A percentile compares a stretch with the other conserved stretches of the same genome.
Conservation (phyloP, 2,329 filamentous ascomycete species). For the Aspergillus sp. region DNA sequence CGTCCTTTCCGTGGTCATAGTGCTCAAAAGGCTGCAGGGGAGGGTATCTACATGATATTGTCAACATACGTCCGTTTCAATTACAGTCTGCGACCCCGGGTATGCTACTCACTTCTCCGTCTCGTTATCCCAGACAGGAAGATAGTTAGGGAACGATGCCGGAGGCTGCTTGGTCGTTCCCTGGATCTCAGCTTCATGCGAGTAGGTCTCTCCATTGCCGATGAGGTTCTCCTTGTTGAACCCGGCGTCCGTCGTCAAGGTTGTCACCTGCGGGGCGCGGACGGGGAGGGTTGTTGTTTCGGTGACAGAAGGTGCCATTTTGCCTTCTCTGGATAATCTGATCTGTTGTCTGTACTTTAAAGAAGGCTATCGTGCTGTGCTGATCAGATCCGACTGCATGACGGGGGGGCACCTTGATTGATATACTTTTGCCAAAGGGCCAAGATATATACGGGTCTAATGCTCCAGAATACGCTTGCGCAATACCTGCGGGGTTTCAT, state of each 20-base stretch:
- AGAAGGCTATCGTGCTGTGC: neutral
- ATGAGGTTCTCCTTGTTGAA: constrained; percentile 31
- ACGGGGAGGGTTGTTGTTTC: constrained; percentile 19
- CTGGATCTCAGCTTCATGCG: constrained; percentile 46
- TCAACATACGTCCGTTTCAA: neutral
- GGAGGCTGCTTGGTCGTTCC: constrained; percentile 47
- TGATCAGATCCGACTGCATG: neutral
- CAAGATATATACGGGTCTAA: neutral
- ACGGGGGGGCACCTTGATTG: neutral
- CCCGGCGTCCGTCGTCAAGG: constrained; percentile 23
- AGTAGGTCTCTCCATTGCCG: constrained; percentile 24
- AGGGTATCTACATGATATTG: constrained; percentile 37
- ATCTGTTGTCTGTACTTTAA: no score
- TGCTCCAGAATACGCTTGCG: constrained; percentile 7
- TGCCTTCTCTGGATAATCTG: neutral
- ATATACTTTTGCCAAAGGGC: constrained; percentile 4
- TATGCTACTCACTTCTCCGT: constrained; percentile 25
- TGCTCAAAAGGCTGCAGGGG: constrained; percentile 63
- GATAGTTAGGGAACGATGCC: constrained; percentile 62
- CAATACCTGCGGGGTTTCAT: constrained; percentile 18
- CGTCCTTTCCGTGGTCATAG: constrained; percentile 67
- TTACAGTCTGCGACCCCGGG: neutral
- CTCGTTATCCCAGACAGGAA: constrained; percentile 61
- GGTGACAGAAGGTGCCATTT: constrained; percentile 30
- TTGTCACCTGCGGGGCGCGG: constrained; percentile 15